Evolutionary conservation across 2,329 filamentous ascomycete species (phyloP).

Genomic region (Beauveria caledonica): DNA sequence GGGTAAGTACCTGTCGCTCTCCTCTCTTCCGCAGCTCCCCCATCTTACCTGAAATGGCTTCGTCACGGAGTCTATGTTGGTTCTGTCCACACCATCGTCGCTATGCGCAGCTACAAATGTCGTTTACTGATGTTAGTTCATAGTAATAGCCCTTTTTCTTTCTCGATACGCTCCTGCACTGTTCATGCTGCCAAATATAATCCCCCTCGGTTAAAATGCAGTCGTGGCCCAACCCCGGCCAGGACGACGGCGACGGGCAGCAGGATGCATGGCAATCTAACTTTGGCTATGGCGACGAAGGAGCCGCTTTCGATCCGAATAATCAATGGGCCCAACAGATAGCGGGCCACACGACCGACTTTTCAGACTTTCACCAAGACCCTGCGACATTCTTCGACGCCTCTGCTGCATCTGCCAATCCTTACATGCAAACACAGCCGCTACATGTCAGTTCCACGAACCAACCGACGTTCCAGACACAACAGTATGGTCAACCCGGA

Average conservation of each 20-base stretch:
- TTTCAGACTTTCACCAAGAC: constrained; percentile 26
- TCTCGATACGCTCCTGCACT: neutral
- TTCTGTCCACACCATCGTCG: neutral
- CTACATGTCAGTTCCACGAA: constrained; percentile 23
- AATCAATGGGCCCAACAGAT: constrained; percentile 32
- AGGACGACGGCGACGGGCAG: constrained; percentile 28
- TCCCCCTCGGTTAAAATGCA: constrained; percentile 27
- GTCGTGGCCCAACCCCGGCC: constrained; percentile 30
- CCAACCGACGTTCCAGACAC: constrained; percentile 24
- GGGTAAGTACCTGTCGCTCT: constrained; percentile 1
- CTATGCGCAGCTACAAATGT: neutral
- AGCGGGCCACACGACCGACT: constrained; percentile 23
- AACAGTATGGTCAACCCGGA: constrained; percentile 26
- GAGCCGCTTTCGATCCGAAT: constrained; percentile 30
- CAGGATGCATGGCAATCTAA: constrained; percentile 27
- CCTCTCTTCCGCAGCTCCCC: neutral
- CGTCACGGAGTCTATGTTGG: neutral
- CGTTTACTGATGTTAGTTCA: constrained; percentile 2
- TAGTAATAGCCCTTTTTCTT: constrained; percentile 5
- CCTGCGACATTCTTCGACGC: constrained; percentile 27
- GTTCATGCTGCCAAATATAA: constrained; percentile 5
- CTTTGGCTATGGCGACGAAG: constrained; percentile 26
- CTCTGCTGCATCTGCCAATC: constrained; percentile 21
- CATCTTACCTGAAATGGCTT: neutral
- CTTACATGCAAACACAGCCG: constrained; percentile 22